Evolutionary conservation across 2,329 filamentous ascomycete genomes (phyloP).

Genomic region (Beauveria brongniartii): DNA sequence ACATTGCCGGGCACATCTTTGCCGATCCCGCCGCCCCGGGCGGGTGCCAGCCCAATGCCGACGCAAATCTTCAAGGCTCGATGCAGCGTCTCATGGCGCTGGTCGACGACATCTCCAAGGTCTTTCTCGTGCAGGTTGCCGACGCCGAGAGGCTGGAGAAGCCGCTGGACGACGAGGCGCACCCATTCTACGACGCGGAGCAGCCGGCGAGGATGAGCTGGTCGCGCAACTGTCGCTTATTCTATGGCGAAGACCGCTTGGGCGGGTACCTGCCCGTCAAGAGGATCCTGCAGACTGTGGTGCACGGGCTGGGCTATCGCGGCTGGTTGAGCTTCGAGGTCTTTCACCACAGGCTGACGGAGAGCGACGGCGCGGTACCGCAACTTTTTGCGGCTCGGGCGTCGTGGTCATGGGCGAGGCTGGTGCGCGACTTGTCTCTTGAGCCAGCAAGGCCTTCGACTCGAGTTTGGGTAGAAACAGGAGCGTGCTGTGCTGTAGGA

Average conservation of each 20-base stretch:
- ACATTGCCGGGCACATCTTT: constrained; percentile 61
- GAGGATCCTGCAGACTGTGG: constrained; percentile 51
- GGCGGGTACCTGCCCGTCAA: constrained; percentile 62
- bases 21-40: constrained; percentile 51
- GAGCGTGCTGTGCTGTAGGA: not conserved
- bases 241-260: constrained; percentile 44
- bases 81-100: constrained; percentile 42
- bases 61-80: constrained; percentile 43
- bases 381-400: constrained; percentile 46
- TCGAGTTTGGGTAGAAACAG: not conserved
- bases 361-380: constrained; percentile 41
- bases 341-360: constrained; percentile 53
- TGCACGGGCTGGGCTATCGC: constrained; percentile 55
- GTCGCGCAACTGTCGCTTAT: constrained; percentile 62
- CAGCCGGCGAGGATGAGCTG: constrained; percentile 60
- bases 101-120: constrained; percentile 49
- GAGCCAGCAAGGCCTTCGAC: not conserved
- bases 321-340: constrained; percentile 68
- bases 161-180: constrained; percentile 44
- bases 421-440: constrained; percentile 25
- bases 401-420: constrained; percentile 38
- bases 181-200: constrained; percentile 25
- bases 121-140: constrained; percentile 69
- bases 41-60: constrained; percentile 44
- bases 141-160: constrained; percentile 55